phyloP scores from a whole-genome alignment of 2,329 filamentous ascomycete genomes.

The Pyricularia sp. region DNA sequence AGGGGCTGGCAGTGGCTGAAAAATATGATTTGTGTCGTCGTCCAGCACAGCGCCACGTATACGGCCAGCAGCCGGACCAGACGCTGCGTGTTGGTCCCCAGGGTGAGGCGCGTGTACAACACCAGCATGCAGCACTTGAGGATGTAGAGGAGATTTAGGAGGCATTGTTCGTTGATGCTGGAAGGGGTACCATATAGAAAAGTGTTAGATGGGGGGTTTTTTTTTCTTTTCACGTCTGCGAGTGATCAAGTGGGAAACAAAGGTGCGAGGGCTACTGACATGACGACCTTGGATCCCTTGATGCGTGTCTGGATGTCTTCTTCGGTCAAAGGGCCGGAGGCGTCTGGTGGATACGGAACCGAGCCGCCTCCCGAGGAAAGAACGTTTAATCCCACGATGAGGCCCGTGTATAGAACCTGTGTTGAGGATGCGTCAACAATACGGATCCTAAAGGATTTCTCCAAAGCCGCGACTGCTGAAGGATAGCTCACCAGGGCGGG shows the following conservation, averaged over 20 bases:
- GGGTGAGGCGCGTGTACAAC: conserved; percentile 26
- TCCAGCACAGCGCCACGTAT: conserved; percentile 30
- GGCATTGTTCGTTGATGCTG: conserved; percentile 25
- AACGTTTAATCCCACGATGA: conserved; percentile 30
- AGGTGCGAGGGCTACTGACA: conserved; percentile 9
- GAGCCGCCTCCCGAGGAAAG: conserved; percentile 29
- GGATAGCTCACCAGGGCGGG: neutral
- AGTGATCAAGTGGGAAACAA: neutral
- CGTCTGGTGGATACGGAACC: conserved; percentile 28
- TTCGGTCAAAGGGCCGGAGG: conserved; percentile 23
- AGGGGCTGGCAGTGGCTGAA: conserved; percentile 37
- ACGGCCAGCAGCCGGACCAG: conserved; percentile 25
- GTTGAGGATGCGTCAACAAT: neutral
- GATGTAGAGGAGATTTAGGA: conserved; percentile 20
- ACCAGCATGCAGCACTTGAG: conserved; percentile 16
- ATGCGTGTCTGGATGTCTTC: conserved; percentile 29
- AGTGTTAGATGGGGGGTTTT: too few relatives aligned
- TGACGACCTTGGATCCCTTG: conserved; percentile 31
- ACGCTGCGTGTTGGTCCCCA: conserved; percentile 21
- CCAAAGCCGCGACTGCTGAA: neutral
- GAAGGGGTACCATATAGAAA: neutral
- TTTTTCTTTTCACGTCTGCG: neutral
- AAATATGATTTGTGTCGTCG: conserved; percentile 32
- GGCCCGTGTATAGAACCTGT: conserved; percentile 22
- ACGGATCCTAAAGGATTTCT: neutral